These are phyloP conservation scores for Cyclocybe cylindracea DNA, from an alignment of 768 basidiomycete genomes.

Conservation along the genomic window DNA sequence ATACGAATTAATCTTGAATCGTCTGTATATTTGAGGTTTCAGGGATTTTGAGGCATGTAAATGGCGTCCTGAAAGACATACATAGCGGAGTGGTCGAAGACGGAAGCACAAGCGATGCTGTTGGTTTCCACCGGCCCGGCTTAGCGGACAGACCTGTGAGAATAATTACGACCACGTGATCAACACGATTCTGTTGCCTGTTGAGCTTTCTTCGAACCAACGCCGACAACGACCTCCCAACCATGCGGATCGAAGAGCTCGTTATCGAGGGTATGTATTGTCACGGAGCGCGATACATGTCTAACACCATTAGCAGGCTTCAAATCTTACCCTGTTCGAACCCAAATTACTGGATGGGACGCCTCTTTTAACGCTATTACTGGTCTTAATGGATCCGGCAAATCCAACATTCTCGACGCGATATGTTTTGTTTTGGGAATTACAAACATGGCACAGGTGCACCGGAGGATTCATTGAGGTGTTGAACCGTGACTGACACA, in stretches of 20 bases:
- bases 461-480: slow-evolving; percentile 16
- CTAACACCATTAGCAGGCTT: slow-evolving; percentile 59
- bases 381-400: slow-evolving; percentile 93
- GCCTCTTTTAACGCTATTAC: slow-evolving; percentile 98
- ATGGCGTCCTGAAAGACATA: not conserved
- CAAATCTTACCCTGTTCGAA: slow-evolving; percentile 96
- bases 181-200: not conserved
- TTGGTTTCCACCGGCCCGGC: too few relatives aligned
- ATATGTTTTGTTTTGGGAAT: slow-evolving; percentile 99
- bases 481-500: not conserved
- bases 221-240: slow-evolving; percentile 2
- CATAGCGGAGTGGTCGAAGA: not conserved
- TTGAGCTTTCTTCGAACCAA: not conserved
- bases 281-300: not conserved
- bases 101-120: not conserved
- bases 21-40: too few relatives aligned
- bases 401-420: slow-evolving; percentile 98
- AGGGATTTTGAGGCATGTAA: too few relatives aligned
- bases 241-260: slow-evolving; percentile 81
- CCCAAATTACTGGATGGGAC: slow-evolving; percentile 96
- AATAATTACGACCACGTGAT: not conserved
- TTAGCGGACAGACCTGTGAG: too few relatives aligned
- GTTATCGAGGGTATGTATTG: slow-evolving; percentile 77
- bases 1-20: too few relatives aligned
- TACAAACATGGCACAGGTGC: slow-evolving; percentile 92